Evolutionary conservation across 106 monocot genomes (phyloP), one percentile per base, ranked within the genome.

Genomic region (Gastrodia elata): DNA sequence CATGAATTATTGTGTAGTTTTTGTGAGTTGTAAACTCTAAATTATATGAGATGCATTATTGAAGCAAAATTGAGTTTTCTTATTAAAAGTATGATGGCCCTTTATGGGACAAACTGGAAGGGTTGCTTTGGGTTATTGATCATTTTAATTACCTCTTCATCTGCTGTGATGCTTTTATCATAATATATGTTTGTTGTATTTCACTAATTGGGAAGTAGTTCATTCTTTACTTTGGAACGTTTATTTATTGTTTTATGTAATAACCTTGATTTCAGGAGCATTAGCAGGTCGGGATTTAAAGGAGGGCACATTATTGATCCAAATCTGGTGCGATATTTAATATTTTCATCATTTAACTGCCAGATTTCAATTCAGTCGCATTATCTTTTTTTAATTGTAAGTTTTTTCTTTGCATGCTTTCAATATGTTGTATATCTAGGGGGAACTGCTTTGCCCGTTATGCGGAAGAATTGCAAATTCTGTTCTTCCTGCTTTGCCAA

Each of bases 381-480:
- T 52, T 30, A 37, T 6, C 15, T 73, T 77, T 59, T 37, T 83
- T 44, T 35, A 48, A 44, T 20, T 1, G 5, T 32, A 72, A 11
- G 34, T 72, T 48, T 44, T 72, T 44, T 4, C 10, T 36, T 9
- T 10, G 28, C 43, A 39, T 39, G 71, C 43, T 49, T 48, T 36
- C 67, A 3, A 18, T 69, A 69, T 69, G n/a, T 26, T 69, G 38
- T 67, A 37, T 69, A 6, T 8, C 20, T 79, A 97, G 96, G 92
- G 92, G 61, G 96, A 97, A 41, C 68, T 92, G 30, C 92, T 97
- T 28, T 97, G 96, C 73, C 96, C 96, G 49, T 84, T 92, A 46
- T 97, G 96, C 67, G 82, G 96, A 6, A 89, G 96, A 79, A 90
- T 97, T 74, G 80, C 88, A 68, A 97, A 97, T 84, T 92, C 92